A percentile compares a stretch with the other conserved stretches of the same genome.
phyloP scores from a whole-genome alignment of 2,329 filamentous ascomycete genomes.

The Verticillium alfalfae region DNA sequence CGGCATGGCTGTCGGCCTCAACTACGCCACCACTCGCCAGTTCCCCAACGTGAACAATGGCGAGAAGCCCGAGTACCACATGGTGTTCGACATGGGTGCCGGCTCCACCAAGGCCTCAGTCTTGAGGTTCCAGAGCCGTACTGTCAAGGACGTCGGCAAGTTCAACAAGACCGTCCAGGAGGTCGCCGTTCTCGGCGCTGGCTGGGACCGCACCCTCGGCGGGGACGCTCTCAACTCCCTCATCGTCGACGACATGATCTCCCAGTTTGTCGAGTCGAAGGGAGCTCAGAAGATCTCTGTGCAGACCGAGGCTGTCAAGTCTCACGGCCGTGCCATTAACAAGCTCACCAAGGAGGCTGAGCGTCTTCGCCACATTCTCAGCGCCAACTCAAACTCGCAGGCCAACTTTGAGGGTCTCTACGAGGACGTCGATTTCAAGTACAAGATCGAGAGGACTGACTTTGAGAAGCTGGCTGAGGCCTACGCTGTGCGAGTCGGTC shows the following conservation, averaged over 20 bases:
- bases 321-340: slow-evolving; percentile 77
- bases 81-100: slow-evolving; percentile 97
- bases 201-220: slow-evolving; percentile 86
- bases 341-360: slow-evolving; percentile 94
- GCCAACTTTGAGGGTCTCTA: slow-evolving; percentile 84
- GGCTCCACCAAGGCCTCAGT: slow-evolving; percentile 89
- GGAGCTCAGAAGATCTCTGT: slow-evolving; percentile 61
- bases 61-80: slow-evolving; percentile 81
- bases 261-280: slow-evolving; percentile 67
- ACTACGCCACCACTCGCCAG: slow-evolving; percentile 87
- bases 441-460: slow-evolving; percentile 73
- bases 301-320: slow-evolving; percentile 57
- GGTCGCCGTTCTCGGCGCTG: slow-evolving; percentile 78
- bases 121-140: slow-evolving; percentile 81
- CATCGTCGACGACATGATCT: slow-evolving; percentile 83
- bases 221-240: slow-evolving; percentile 85
- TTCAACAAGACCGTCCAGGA: slow-evolving; percentile 97
- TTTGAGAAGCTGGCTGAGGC: slow-evolving; percentile 74
- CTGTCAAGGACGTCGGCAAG: slow-evolving; percentile 85
- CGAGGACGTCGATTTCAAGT: slow-evolving; percentile 89
- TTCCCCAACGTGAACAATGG: slow-evolving; percentile 82
- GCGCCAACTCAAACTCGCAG: slow-evolving; percentile 80
- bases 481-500: slow-evolving; percentile 62
- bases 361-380: slow-evolving; percentile 79
- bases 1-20: slow-evolving; percentile 84